Conservation (phyloP, 2,329 filamentous ascomycete genomes). For the Hymenoscyphus fructigenus region DNA sequence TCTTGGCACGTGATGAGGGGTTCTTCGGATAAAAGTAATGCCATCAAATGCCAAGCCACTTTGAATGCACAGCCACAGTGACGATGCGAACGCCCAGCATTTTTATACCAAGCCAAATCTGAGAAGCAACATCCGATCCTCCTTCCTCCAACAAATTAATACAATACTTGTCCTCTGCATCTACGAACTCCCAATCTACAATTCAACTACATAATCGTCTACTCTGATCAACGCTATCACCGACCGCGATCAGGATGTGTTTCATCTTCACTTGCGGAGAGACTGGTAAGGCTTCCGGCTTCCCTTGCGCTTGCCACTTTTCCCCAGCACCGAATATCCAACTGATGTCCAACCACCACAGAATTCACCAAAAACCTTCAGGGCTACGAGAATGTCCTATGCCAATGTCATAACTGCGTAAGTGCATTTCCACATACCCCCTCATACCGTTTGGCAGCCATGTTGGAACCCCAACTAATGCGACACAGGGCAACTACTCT, state of each 20-base stretch:
- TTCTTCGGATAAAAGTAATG: not conserved
- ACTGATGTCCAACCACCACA: slow-evolving; percentile 22
- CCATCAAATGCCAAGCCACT: not conserved
- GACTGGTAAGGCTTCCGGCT: slow-evolving; percentile 30
- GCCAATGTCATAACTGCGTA: slow-evolving; percentile 63
- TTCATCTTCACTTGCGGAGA: slow-evolving; percentile 38
- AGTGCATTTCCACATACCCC: slow-evolving; percentile 4
- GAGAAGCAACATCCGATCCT: not conserved
- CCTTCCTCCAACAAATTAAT: not conserved
- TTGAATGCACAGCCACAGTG: not conserved
- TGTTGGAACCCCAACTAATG: slow-evolving; percentile 5
- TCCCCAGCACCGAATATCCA: slow-evolving; percentile 1
- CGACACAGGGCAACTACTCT: slow-evolving; percentile 54
- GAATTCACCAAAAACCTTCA: slow-evolving; percentile 39
- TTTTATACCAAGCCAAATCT: not conserved
- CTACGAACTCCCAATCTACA: not conserved
- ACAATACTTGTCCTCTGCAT: not conserved
- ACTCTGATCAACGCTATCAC: not conserved
- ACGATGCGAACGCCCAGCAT: not conserved
- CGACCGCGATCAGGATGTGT: slow-evolving; percentile 27
- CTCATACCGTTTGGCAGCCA: not conserved
- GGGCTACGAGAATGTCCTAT: slow-evolving; percentile 61
- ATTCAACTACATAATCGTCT: not conserved
- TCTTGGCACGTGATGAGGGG: not conserved
- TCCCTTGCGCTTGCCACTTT: slow-evolving; percentile 8